Evolutionary conservation across 2,329 filamentous ascomycete genomes (phyloP), one percentile per base, ranked within the genome.

Genomic region (Xylaria sp.): DNA sequence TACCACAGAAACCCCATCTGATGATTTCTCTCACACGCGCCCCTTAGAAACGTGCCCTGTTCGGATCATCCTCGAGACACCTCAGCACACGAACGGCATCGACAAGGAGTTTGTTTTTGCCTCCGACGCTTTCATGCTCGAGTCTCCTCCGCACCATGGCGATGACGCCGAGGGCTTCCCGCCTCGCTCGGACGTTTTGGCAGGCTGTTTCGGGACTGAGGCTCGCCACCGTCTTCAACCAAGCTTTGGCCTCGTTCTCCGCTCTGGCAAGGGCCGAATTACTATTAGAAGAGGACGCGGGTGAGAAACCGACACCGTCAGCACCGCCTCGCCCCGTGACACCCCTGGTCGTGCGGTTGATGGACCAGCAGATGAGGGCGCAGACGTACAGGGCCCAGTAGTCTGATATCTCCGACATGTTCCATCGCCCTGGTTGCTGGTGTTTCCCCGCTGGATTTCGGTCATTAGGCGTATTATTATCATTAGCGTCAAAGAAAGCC

Each of bases 341-440:
- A 7, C 56, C 68, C 66, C 27, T 65, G 33, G 70, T 58, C 27
- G 69, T 63, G n/a, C 73, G 71, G 49, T 51, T 51, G 49, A 51
- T 51, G 0, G 86, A 85, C 87, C 87, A 89, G 77, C 84, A 87
- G 69, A 89, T 85, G 56, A 89, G 79, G 7, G 85, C 79, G 68
- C 85, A 87, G 7, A 85, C 83, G 71, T 89, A 88, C 55, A 88
- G 87, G 61, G 97, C 86, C 94, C 95, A 99, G 62, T 98, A 86
- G 13, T 91, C 93, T 86, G 94, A 95, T 54, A 92, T 84, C 1
- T 76, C 72, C 11, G 90, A 89, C 89, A 92, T 93, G 63, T 71
- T 71, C 72, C 70, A 73, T 38, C 51, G 64, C 42, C 53, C 67
- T 13, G 65, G 63, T 22, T 66, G 61, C 25, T 55, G 54, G 20